Evolutionary conservation across 2,329 filamentous ascomycete genomes (phyloP).

Genomic region (Pezicula rhizophila): DNA sequence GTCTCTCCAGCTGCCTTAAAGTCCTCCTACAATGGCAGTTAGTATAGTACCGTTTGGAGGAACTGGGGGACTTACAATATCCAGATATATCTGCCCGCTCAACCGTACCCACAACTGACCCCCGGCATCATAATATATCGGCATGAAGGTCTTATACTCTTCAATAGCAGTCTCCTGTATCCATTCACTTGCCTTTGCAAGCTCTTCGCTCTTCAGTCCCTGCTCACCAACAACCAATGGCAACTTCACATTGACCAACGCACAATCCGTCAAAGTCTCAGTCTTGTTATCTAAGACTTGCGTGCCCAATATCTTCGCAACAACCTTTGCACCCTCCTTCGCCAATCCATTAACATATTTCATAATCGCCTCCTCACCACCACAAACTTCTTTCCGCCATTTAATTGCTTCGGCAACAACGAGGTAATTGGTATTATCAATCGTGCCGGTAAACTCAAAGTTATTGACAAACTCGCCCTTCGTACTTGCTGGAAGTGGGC

Average conservation of each 20-base stretch:
- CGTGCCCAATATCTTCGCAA: slow-evolving; percentile 62
- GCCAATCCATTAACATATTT: slow-evolving; percentile 59
- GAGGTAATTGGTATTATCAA: slow-evolving; percentile 66
- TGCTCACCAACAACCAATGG: slow-evolving; percentile 44
- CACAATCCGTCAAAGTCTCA: slow-evolving; percentile 58
- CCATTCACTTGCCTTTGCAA: slow-evolving; percentile 45
- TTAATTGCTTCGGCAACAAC: slow-evolving; percentile 65
- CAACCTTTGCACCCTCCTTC: slow-evolving; percentile 51
- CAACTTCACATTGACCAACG: slow-evolving; percentile 67
- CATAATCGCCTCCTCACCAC: slow-evolving; percentile 67
- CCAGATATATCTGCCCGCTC: slow-evolving; percentile 81
- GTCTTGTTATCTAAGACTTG: slow-evolving; percentile 62
- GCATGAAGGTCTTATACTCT: slow-evolving; percentile 65
- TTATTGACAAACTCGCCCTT: slow-evolving; percentile 55
- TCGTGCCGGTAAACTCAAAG: slow-evolving; percentile 73
- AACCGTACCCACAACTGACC: slow-evolving; percentile 64
- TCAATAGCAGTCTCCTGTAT: slow-evolving; percentile 46
- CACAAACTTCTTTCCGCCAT: slow-evolving; percentile 63
- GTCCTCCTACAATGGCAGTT: slow-evolving; percentile 40
- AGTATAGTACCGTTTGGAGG: neutral
- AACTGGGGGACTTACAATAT: slow-evolving; percentile 32
- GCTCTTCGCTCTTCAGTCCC: slow-evolving; percentile 23
- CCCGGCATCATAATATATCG: slow-evolving; percentile 47
- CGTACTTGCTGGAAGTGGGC: slow-evolving; percentile 33
- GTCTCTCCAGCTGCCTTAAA: slow-evolving; percentile 60